A percentile compares a stretch with the other conserved stretches of the same genome.
These are phyloP conservation scores for Beauveria bassiana DNA, from an alignment of 2,329 filamentous ascomycete species.

Conservation along the genomic window DNA sequence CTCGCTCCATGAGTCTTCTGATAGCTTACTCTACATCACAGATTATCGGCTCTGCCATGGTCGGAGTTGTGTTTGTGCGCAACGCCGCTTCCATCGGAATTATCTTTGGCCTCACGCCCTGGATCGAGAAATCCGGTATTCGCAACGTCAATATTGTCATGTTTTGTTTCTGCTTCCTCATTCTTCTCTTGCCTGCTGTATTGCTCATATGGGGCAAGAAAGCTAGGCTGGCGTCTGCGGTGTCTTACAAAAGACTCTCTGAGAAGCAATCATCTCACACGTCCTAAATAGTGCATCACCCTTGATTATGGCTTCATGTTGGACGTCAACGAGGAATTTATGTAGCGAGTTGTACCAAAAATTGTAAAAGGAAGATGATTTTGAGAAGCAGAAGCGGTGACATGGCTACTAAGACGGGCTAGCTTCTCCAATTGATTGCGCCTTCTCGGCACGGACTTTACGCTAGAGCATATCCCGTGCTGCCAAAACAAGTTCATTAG, in stretches of 20 bases:
- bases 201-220: slow-evolving; percentile 19
- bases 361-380: too few relatives aligned
- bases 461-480: background rate
- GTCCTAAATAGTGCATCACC: background rate
- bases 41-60: slow-evolving; percentile 18
- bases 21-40: background rate
- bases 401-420: too few relatives aligned
- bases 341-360: background rate
- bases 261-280: background rate
- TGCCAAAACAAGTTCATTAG: background rate
- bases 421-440: too few relatives aligned
- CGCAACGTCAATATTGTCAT: slow-evolving; percentile 16
- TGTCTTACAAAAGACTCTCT: background rate
- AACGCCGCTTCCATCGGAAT: slow-evolving; percentile 17
- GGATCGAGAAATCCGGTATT: slow-evolving; percentile 17
- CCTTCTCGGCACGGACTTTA: too few relatives aligned
- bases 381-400: too few relatives aligned
- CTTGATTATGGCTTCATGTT: too few relatives aligned
- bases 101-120: slow-evolving; percentile 16
- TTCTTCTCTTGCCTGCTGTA: slow-evolving; percentile 15
- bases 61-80: slow-evolving; percentile 17
- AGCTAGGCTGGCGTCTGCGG: background rate
- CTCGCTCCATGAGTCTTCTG: background rate
- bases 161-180: slow-evolving; percentile 3
- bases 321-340: too few relatives aligned